Conservation (phyloP, 805 yeast species). For the Tetrapisispora iriomotensis region DNA sequence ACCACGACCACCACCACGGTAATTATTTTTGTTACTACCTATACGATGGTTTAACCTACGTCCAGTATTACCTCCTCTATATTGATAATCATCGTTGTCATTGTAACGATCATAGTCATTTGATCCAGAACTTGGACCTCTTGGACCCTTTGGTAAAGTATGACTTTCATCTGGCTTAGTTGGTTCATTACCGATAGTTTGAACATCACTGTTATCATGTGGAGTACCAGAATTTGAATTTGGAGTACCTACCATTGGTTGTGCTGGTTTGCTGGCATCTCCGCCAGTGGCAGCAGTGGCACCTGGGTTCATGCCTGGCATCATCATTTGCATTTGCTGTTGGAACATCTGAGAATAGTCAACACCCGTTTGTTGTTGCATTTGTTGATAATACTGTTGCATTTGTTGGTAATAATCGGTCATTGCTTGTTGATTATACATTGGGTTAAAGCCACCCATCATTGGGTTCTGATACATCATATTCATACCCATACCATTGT, state of each 20-base stretch:
- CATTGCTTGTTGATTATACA: slow-evolving; percentile 44
- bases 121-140: slow-evolving; percentile 19
- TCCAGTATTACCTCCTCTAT: slow-evolving; percentile 8
- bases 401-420: slow-evolving; percentile 54
- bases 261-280: slow-evolving; percentile 1
- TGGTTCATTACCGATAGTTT: slow-evolving; percentile 23
- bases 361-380: slow-evolving; percentile 28
- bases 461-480: slow-evolving; percentile 28
- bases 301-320: slow-evolving; percentile 14
- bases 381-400: slow-evolving; percentile 39
- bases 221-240: slow-evolving; percentile 18
- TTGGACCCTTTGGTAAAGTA: slow-evolving; percentile 42
- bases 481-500: slow-evolving; percentile 7
- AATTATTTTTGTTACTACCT: slow-evolving; percentile 13
- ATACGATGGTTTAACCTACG: slow-evolving; percentile 6
- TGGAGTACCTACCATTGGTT: slow-evolving; percentile 6
- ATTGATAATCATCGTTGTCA: slow-evolving; percentile 14
- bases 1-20: slow-evolving; percentile 20
- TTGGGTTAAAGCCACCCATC: slow-evolving; percentile 29
- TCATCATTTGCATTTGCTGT: slow-evolving; percentile 28
- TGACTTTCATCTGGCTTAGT: slow-evolving; percentile 3
- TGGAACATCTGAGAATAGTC: slow-evolving; percentile 26
- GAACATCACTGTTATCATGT: slow-evolving; percentile 17
- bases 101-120: slow-evolving; percentile 4
- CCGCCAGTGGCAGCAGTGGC: neutral